These are phyloP conservation scores for Boletus mariae DNA, from an alignment of 1,284 basidiomycete species.

Conservation along the genomic window DNA sequence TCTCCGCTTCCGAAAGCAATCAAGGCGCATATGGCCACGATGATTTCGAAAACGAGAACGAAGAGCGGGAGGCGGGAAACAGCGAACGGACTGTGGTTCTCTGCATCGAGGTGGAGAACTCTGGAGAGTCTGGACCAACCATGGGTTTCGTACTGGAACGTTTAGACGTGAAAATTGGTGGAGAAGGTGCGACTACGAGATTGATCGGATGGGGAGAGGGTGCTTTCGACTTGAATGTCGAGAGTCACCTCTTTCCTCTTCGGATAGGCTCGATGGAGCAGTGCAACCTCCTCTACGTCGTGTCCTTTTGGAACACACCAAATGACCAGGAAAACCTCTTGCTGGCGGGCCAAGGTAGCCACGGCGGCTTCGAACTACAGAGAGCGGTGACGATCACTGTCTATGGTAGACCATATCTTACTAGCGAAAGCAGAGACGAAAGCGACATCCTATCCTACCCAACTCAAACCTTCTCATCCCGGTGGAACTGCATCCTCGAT, in stretches of 20 bases:
- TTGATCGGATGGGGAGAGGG: constrained; percentile 67
- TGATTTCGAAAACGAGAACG: constrained; percentile 44
- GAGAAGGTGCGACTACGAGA: constrained; percentile 67
- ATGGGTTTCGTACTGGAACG: constrained; percentile 70
- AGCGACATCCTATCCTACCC: constrained; percentile 45
- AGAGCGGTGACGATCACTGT: constrained; percentile 78
- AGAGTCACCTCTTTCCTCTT: constrained; percentile 64
- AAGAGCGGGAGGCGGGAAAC: constrained; percentile 65
- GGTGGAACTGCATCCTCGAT: constrained; percentile 87
- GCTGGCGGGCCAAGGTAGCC: constrained; percentile 25
- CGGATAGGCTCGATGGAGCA: constrained; percentile 68
- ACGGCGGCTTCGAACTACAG: constrained; percentile 49
- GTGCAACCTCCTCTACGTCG: constrained; percentile 83
- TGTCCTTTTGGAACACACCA: constrained; percentile 66
- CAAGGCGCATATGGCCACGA: constrained; percentile 30
- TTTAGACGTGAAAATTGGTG: constrained; percentile 70
- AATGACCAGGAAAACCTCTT: constrained; percentile 55
- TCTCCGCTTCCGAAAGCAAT: constrained; percentile 13
- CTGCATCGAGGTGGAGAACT: constrained; percentile 82
- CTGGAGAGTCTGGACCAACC: constrained; percentile 50
- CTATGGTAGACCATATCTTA: constrained; percentile 60
- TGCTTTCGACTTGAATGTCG: constrained; percentile 35
- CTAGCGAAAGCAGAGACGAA: constrained; percentile 15
- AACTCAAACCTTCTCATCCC: constrained; percentile 70
- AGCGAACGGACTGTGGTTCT: constrained; percentile 82